Base-by-base conservation (phyloP, 495 filamentous ascomycete species). In the Tuber borchii region DNA sequence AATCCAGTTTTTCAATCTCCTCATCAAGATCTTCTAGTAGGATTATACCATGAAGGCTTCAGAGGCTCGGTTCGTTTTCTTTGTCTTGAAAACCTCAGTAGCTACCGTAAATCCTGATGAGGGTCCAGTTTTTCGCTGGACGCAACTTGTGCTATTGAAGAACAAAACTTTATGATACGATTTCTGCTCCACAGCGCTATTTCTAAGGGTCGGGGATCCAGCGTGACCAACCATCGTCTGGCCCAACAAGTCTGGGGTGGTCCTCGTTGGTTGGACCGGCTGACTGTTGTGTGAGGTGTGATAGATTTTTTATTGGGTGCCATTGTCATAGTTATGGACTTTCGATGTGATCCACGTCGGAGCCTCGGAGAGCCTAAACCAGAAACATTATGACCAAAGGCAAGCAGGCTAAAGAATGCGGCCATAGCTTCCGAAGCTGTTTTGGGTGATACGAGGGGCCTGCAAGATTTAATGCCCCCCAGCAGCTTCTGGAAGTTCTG, bases 401-500 rank as follows among this genome's bases (percentile, higher is more conserved):
- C 51, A 26, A n/a, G 51, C n/a, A 61, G 51, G 9, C n/a, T n/a
- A 61, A 79, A 72, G 77, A 40, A 34, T 79, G 37, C 61, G 56
- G 76, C 31, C 75, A 34, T 73, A 70, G 70, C 73, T 75, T 73
- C 48, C 10, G 42, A 44, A 78, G 56, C 74, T 73, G 56, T 26
- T 31, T 61, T 61, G n/a, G 51, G 51, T 31, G n/a, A 61, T 61
- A 61, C n/a, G 51, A 16, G 51, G n/a, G n/a, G n/a, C 12, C 46
- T n/a, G n/a, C 51, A 61, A 61, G 22, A 61, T 31, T 61, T 26
- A 31, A 9, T 61, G 5, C 51, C 65, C 77, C 72, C 74, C 75
- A 51, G 26, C 72, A 70, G 73, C 75, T 79, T 79, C 76, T 79
- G 70, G 78, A 78, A 79, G 70, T 70, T 72, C 72, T 78, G 43